Evolutionary conservation across 2,329 filamentous ascomycete genomes (phyloP), one percentile per base, ranked within the genome.

Genomic region (Ophiobolus disseminans): DNA sequence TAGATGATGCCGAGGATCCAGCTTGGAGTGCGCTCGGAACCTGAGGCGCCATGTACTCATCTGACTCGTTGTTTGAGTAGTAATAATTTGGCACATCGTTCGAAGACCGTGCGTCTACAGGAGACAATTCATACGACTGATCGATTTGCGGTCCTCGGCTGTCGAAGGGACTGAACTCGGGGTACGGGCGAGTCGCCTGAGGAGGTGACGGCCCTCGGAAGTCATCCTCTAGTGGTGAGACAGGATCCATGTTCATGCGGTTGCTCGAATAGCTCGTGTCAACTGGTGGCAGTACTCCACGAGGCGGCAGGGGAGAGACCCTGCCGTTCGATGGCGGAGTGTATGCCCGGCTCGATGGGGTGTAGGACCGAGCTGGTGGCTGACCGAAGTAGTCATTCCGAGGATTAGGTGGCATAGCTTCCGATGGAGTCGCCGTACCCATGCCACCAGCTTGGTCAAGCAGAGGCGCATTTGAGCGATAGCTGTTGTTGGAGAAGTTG

Each of bases 391-490:
- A 70, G 10, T 69, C 63, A 13, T 45, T 53, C 22, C 66, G 64
- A 10, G 58, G 62, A 26, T 67, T 62, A 22, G 58, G 43, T 38
- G 68, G 68, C 55, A 73, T 63, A 5, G 68, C 61, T 32, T 68
- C 68, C 17, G 55, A 35, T 11, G 70, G 65, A 14, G 69, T 67
- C 1, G 64, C 50, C 30, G 46, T 57, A 14, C 85, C 85, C 82
- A 88, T 87, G 5, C 80, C 79, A 23, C 80, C 79, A 5, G 86
- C 85, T 50, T 82, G 78, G 14, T 76, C 73, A 28, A 89, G 73
- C 5, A 90, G 78, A 1, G 88, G 84, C 6, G 83, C 80, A 51
- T 86, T 83, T 2, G 87, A 85, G 10, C 80, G 82, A 63, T 85
- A 87, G 64, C 80, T 89, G n/a, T 76, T 62, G 36, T 65, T 74